Evolutionary conservation across 2,329 filamentous ascomycete genomes (phyloP).

Genomic region (Clarireedia homoeocarpa): DNA sequence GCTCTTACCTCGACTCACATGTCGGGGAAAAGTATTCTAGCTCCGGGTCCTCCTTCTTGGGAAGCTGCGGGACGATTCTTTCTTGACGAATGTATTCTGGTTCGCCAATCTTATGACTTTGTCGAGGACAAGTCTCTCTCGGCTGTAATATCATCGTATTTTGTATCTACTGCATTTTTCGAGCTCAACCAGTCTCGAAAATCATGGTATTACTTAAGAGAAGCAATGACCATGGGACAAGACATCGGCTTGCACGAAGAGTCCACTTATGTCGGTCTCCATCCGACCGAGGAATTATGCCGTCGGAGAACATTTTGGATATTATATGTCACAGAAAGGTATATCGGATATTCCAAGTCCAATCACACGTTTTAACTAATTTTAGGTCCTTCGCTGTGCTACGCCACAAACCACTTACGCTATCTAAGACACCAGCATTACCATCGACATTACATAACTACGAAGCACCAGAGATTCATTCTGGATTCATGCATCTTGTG

Average conservation of each 20-base stretch:
- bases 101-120: constrained; percentile 49
- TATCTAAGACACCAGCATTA: constrained; percentile 50
- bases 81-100: constrained; percentile 48
- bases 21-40: constrained; percentile 36
- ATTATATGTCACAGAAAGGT: constrained; percentile 55
- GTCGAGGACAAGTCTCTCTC: constrained; percentile 46
- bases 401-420: constrained; percentile 53
- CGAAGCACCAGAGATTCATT: constrained; percentile 44
- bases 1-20: constrained; percentile 45
- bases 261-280: constrained; percentile 40
- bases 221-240: constrained; percentile 52
- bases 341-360: constrained; percentile 6
- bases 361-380: not conserved
- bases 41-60: constrained; percentile 35
- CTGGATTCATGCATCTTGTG: constrained; percentile 53
- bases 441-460: constrained; percentile 45
- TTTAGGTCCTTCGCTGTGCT: constrained; percentile 54
- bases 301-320: constrained; percentile 54
- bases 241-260: constrained; percentile 53
- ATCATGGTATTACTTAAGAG: constrained; percentile 54
- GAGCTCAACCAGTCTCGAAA: constrained; percentile 51
- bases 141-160: constrained; percentile 55
- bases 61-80: constrained; percentile 47
- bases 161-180: constrained; percentile 53
- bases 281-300: constrained; percentile 44